phyloP scores from a whole-genome alignment of 164 flowering plant genomes.

The Vitis rotundifolia region DNA sequence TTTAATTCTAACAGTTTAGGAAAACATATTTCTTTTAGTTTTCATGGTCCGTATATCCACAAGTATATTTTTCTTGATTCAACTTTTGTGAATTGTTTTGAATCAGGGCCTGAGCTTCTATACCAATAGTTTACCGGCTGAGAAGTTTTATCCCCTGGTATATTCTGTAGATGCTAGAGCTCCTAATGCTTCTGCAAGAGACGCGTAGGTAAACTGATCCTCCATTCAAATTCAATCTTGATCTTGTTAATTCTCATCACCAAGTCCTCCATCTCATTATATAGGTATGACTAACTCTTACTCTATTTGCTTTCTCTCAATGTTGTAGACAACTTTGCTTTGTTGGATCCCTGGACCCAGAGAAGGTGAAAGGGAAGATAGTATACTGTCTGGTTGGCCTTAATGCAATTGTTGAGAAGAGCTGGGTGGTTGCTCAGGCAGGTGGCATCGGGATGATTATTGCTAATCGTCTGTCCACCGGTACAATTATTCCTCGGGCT shows the following conservation, averaged over 20 bases:
- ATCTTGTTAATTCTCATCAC: not conserved
- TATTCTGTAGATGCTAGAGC: too few species aligned
- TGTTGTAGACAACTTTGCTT: not conserved
- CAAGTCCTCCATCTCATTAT: too few species aligned
- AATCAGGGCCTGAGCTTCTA: conserved; percentile 2
- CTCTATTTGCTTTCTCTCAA: not conserved
- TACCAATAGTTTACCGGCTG: conserved; percentile 1
- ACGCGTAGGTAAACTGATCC: not conserved
- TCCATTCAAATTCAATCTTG: not conserved
- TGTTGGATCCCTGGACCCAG: conserved; percentile 6
- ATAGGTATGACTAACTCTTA: too few species aligned
- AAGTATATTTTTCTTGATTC: not conserved
- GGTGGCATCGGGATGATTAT: conserved; percentile 5
- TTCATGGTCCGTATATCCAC: too few species aligned
- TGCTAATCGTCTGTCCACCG: not conserved
- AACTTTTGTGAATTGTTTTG: not conserved
- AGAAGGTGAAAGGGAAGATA: too few species aligned
- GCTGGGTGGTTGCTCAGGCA: conserved; percentile 3
- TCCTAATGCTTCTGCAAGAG: too few species aligned
- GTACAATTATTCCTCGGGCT: not conserved
- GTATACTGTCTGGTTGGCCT: not conserved
- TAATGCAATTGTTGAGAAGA: not conserved
- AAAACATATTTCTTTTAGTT: too few species aligned
- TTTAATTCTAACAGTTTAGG: too few species aligned
- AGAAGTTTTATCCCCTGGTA: not conserved